Base-by-base conservation (phyloP, 306 rosid genomes). In the Pterocarpus santalinus region DNA sequence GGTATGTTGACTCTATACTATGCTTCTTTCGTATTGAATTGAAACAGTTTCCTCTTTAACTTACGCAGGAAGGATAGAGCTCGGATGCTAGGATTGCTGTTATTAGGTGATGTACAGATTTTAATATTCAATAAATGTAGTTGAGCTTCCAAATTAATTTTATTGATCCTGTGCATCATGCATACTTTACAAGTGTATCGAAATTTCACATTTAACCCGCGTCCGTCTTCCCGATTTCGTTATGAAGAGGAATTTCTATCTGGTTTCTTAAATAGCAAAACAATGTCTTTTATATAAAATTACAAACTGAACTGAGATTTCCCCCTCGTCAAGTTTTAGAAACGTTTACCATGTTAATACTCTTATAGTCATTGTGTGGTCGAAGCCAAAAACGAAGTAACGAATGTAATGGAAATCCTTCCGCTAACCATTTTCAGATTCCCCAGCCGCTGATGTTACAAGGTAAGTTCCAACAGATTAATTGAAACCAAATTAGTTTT, bases 41-140 rank as follows among this genome's bases (percentile, higher is more conserved):
- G 41, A 14, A 33, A 15, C 51, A 34, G 11, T 0, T 14, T 0
- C 55, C 44, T 65, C 39, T 39, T 61, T 44, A 16, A 72, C 53
- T 33, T 66, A 46, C 65, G 63, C 80, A 74, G 85, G 72, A 81
- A 68, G 41, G 8, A 0, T 22, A 12, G 34, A 43, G 1, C 14
- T 56, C 5, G 65, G 71, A 74, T 13, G 76, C 76, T 74, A 13
- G 65, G 22, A 9, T 22, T 81, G 30, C 1, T 36, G 10, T 41
- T 22, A 22, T 22, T 81, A 75, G 85, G 85, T 81, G 35, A 74
- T 61, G 51, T 81, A 73, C 52, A 41, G 0, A 66, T 22, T 34
- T 65, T 65, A 32, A 41, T 36, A 22, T 22, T 64, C 22, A 35
- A 34, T 30, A 2, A 30, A 8, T 60, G 11, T 46, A 58, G 43